Conservation (phyloP, 2,329 filamentous ascomycete genomes). For the Ceratocystis lukuohia region DNA sequence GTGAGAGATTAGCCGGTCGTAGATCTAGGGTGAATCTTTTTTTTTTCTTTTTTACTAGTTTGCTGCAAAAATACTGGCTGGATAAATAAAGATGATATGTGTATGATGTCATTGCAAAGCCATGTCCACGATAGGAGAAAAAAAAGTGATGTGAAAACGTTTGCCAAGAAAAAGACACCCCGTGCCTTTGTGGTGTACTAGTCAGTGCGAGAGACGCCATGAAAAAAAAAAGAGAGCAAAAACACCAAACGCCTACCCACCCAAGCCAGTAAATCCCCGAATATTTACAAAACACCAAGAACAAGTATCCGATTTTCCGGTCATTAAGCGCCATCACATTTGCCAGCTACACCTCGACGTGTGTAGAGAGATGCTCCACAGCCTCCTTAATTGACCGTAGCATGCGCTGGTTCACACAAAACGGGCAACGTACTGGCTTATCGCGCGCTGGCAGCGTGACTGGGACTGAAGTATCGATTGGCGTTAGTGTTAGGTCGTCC, state of each 20-base stretch:
- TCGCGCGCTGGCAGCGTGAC: constrained; percentile 35
- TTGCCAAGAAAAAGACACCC: neutral
- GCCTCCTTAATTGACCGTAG: constrained; percentile 47
- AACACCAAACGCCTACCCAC: neutral
- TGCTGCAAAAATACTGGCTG: no score
- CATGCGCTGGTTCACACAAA: constrained; percentile 49
- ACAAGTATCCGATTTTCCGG: no score
- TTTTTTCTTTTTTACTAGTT: neutral
- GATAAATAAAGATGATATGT: no score
- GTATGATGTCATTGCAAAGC: no score
- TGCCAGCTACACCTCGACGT: constrained; percentile 39
- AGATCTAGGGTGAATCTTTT: neutral
- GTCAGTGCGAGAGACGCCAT: neutral
- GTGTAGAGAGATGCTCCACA: constrained; percentile 48
- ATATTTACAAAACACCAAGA: neutral
- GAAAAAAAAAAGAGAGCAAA: neutral
- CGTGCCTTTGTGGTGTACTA: neutral
- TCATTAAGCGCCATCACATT: no score
- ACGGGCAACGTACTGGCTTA: constrained; percentile 42
- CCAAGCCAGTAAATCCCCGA: neutral
- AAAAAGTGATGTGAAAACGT: neutral
- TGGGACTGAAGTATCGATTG: constrained; percentile 38
- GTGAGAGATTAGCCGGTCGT: no score
- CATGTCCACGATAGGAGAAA: neutral
- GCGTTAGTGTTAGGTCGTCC: constrained; percentile 39